These are phyloP conservation scores for Thraustochytrium striatum DNA, from an alignment of 352 stramenopile species.

Conservation along the genomic window DNA sequence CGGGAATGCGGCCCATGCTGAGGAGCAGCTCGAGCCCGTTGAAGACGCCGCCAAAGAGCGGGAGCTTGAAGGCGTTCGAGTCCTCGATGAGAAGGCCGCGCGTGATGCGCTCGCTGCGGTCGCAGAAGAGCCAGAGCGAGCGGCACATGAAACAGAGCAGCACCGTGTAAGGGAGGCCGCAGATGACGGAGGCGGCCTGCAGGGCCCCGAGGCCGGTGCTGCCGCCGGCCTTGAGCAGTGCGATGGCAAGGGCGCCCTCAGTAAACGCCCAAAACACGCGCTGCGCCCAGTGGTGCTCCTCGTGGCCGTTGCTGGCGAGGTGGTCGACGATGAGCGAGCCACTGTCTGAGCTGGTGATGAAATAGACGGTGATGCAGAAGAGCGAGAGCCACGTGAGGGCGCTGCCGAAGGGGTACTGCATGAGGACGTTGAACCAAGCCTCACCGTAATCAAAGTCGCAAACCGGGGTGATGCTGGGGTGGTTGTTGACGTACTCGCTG, in stretches of 20 bases:
- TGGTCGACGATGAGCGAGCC: slow-evolving; percentile 60
- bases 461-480: slow-evolving; percentile 56
- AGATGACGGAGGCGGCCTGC: slow-evolving; percentile 59
- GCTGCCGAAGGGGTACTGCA: slow-evolving; percentile 55
- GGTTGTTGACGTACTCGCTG: slow-evolving; percentile 53
- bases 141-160: slow-evolving; percentile 16
- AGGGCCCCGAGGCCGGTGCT: slow-evolving; percentile 52
- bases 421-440: slow-evolving; percentile 55
- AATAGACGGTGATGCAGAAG: slow-evolving; percentile 58
- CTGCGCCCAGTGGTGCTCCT: slow-evolving; percentile 57
- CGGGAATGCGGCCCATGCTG: neutral
- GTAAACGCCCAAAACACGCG: slow-evolving; percentile 60
- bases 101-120: neutral
- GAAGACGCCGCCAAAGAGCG: slow-evolving; percentile 16
- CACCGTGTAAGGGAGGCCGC: slow-evolving; percentile 57
- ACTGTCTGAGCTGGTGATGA: slow-evolving; percentile 61
- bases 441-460: slow-evolving; percentile 51
- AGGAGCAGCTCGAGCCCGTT: slow-evolving; percentile 26
- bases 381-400: slow-evolving; percentile 55
- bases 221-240: slow-evolving; percentile 53
- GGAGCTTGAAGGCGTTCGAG: slow-evolving; percentile 24
- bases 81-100: neutral
- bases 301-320: slow-evolving; percentile 57
- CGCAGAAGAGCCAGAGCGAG: neutral
- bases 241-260: slow-evolving; percentile 55